Conservation (phyloP, 176 grass and related monocot genomes). For the Aegilops sharonensis region DNA sequence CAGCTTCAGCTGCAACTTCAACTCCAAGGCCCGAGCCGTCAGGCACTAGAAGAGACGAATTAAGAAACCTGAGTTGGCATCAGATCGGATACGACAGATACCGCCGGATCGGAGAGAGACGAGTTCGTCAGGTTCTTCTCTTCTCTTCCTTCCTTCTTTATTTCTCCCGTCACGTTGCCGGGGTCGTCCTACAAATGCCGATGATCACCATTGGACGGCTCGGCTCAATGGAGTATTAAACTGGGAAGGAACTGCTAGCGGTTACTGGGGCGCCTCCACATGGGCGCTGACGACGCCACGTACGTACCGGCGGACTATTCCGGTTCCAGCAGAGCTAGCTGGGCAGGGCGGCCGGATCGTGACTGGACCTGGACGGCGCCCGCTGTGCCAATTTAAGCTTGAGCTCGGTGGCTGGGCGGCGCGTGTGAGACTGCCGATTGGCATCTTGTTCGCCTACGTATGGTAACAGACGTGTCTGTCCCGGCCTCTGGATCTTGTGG, state of each 20-base stretch:
- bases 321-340: neutral
- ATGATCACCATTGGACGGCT: neutral
- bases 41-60: neutral
- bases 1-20: neutral
- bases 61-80: neutral
- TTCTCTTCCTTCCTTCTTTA: neutral
- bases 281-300: neutral
- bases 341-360: neutral
- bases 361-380: neutral
- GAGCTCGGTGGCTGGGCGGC: neutral
- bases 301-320: neutral
- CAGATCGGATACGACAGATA: neutral
- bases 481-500: too few species aligned
- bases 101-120: neutral
- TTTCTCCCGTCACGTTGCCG: neutral
- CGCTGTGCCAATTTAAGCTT: neutral
- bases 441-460: neutral
- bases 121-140: neutral
- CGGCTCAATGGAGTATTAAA: neutral
- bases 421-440: neutral
- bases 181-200: too few species aligned
- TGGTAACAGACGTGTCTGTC: too few species aligned
- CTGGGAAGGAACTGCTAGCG: neutral
- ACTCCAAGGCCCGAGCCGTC: constrained; percentile 13
- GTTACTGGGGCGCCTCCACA: constrained; percentile 11